Evolutionary conservation across 2,329 filamentous ascomycete genomes (phyloP), one percentile per base, ranked within the genome.

Genomic region (Calonectria ilicicola): DNA sequence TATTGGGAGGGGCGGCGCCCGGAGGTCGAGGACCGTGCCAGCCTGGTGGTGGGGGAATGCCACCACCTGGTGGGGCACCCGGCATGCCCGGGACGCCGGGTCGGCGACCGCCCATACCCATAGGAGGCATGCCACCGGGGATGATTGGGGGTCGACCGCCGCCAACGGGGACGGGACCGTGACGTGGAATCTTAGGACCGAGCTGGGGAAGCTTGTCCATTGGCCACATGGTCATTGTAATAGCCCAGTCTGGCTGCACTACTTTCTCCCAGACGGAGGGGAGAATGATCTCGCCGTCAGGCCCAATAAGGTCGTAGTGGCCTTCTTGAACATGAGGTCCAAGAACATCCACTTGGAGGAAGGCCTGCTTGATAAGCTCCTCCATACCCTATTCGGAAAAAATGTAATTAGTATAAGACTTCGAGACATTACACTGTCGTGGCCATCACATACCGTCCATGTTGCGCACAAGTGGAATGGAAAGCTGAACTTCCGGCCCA

Each of bases 401-500:
- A 56, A 38, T 73, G 84, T 76, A 84, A 77, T 40, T 75, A 46
- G 14, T 26, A 27, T 15, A 23, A n/a, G n/a, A 7, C 23, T 23
- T 38, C 2, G 29, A 1, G 14, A 17, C 35, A 15, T 27, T 17
- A 21, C 21, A 32, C 5, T 19, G 19, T 7, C 8, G 15, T 53
- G 27, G 44, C 9, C 15, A 29, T 19, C 67, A 89, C 91, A 82
- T 91, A 96, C 94, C 86, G 88, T 87, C 95, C 95, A 97, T 3
- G 93, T 97, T 80, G 92, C 91, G 83, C 95, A 98, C 35, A 97
- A 83, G 75, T 96, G 91, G 84, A 93, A 98, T 1, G 96, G 96
- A 80, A 98, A 98, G 84, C 92, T 97, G 83, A 97, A 98, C 83
- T 97, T 98, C 76, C 96, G 90, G 38, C 95, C 94, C 19, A 98